Conservation (phyloP, 495 filamentous ascomycete species). For the Aspergillus hancockii region DNA sequence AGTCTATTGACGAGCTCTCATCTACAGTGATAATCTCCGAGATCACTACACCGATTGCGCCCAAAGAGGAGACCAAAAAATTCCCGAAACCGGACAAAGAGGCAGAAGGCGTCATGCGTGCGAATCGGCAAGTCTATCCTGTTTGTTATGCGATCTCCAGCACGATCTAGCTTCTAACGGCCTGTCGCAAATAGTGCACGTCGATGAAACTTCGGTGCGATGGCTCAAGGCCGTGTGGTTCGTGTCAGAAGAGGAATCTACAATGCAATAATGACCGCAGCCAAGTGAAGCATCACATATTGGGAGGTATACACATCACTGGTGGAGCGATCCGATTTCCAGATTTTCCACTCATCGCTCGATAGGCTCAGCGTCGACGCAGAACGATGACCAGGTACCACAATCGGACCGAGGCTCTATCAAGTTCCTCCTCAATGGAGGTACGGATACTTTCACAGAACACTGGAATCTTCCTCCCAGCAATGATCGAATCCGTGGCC, state of each 20-base stretch:
- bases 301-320: conserved; percentile 2
- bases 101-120: conserved; percentile 49
- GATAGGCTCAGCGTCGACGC: conserved; percentile 23
- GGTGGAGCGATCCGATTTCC: neutral
- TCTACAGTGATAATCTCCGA: conserved; percentile 45
- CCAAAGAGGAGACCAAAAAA: conserved; percentile 41
- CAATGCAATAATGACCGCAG: conserved; percentile 43
- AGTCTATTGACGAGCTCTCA: neutral
- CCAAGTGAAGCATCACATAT: conserved; percentile 12
- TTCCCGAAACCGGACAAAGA: conserved; percentile 49
- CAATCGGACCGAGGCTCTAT: conserved; percentile 49
- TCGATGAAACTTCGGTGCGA: conserved; percentile 56
- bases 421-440: conserved; percentile 49
- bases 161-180: conserved; percentile 6
- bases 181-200: conserved; percentile 38
- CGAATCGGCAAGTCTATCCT: conserved; percentile 37
- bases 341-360: conserved; percentile 13
- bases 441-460: conserved; percentile 49
- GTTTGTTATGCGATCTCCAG: neutral
- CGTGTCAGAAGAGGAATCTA: conserved; percentile 46
- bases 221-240: conserved; percentile 47
- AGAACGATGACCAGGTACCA: conserved; percentile 27
- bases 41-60: conserved; percentile 47
- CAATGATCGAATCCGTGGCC: conserved; percentile 38
- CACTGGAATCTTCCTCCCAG: conserved; percentile 44